These are phyloP conservation scores for Coix lacrymajobi DNA, from an alignment of 176 grass and related monocot genomes.

Conservation along the genomic window DNA sequence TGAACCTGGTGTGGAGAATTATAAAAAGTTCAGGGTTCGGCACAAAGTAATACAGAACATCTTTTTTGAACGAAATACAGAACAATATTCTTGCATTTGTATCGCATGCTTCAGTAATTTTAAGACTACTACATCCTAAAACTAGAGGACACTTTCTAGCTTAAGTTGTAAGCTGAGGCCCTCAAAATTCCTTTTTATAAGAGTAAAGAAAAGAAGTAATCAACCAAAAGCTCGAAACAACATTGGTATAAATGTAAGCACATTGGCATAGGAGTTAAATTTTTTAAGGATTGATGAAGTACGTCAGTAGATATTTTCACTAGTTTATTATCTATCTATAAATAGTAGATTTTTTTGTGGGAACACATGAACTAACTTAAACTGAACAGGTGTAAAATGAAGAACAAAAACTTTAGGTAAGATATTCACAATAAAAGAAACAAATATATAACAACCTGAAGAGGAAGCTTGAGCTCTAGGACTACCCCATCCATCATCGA, in stretches of 20 bases:
- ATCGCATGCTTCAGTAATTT: not conserved
- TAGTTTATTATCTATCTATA: not conserved
- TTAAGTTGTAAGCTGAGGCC: not conserved
- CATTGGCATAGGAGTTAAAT: not conserved
- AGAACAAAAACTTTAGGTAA: conserved; percentile 5
- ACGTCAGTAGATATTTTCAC: not conserved
- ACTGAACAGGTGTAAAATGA: not conserved
- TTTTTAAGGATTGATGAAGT: not conserved
- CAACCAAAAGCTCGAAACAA: not conserved
- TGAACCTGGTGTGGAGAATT: conserved; percentile 36
- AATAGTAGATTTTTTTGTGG: not conserved
- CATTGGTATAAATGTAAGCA: not conserved
- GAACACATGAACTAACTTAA: not conserved
- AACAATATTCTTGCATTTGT: not conserved
- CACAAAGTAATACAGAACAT: not conserved
- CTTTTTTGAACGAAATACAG: not conserved
- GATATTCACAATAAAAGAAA: not conserved
- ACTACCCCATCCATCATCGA: conserved; percentile 75
- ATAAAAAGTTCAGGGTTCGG: conserved; percentile 8
- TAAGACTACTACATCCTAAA: not conserved
- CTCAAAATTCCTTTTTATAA: not conserved
- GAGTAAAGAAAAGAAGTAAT: not conserved
- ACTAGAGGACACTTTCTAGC: not conserved
- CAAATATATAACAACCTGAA: conserved; percentile 28
- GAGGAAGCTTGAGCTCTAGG: conserved; percentile 23